Evolutionary conservation across 2,329 filamentous ascomycete genomes (phyloP), one percentile per base, ranked within the genome.

Genomic region (Hypomyces rosellus): DNA sequence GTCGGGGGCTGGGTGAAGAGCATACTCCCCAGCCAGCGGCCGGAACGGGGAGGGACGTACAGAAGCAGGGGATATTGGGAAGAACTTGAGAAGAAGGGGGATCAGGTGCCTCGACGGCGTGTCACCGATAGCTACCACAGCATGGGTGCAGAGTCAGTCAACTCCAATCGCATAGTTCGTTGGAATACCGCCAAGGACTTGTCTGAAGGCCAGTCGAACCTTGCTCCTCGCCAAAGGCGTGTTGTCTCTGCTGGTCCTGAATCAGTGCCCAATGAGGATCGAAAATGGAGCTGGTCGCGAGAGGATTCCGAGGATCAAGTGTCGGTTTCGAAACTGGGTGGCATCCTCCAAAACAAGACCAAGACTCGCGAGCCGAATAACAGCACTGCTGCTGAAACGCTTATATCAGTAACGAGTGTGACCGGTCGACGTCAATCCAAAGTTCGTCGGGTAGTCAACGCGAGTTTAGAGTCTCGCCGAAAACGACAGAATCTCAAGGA

Each of bases 21-120:
- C 47, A 65, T 80, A 2, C 63, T 77, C 9, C 77, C 77, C 0
- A 75, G 70, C 54, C 69, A 72, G 50, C 73, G 71, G 6, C 67
- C 74, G 1, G 78, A 81, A 54, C 70, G 71, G 30, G 76, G 78
- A 16, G 72, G 76, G 9, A 80, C 77, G 1, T 49, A 64, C 39
- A 72, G 74, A 37, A 49, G 55, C 20, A 57, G 58, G 5, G 61
- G 64, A 1, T 64, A 60, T 45, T 65, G 59, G 64, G 61, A 64
- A 33, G 47, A 52, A 15, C 36, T 55, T 48, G 58, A 60, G 11
- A 36, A 46, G 8, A 41, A 41, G 18, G 47, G 54, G 8, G 36
- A 14, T 4, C 13, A 18, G 6, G 20, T 42, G 34, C 34, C 46
- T 20, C 50, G 47, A 25, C 55, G 52, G 2, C 50, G 45, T 5